phyloP scores from a whole-genome alignment of 73 alveolate species.

The Paramecium tetraurelia region DNA sequence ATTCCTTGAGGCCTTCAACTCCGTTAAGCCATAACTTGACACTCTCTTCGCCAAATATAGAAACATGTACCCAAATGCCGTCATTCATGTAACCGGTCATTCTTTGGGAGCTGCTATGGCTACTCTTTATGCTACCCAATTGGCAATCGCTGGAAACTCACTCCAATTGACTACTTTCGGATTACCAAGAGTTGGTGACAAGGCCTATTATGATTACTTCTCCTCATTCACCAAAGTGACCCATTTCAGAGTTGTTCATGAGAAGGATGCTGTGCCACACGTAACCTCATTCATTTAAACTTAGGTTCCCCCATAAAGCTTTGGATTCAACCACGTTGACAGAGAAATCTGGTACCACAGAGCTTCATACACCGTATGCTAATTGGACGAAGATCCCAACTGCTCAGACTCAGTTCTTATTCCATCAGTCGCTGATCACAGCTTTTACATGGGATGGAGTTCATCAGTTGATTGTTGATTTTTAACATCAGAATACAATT shows the following conservation, averaged over 20 bases:
- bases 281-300: neutral
- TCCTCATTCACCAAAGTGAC: neutral
- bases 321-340: neutral
- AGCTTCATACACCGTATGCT: neutral
- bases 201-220: conserved; percentile 9
- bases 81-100: conserved; percentile 50
- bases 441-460: neutral
- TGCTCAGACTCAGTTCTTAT: neutral
- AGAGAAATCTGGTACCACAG: conserved; percentile 34
- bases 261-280: conserved; percentile 17
- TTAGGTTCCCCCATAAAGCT: conserved; percentile 7
- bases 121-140: conserved; percentile 36
- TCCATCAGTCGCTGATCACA: conserved; percentile 5
- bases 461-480: neutral
- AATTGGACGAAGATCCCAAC: neutral
- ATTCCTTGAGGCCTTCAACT: conserved; percentile 2
- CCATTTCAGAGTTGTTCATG: conserved; percentile 17
- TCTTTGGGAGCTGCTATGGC: conserved; percentile 61
- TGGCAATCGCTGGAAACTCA: neutral
- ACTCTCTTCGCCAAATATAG: neutral
- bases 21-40: neutral
- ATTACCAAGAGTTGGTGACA: conserved; percentile 61
- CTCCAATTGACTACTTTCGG: conserved; percentile 50
- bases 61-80: conserved; percentile 35
- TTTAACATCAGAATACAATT: neutral